Conservation (phyloP, 2,329 filamentous ascomycete genomes). For the Monosporascus sp. region DNA sequence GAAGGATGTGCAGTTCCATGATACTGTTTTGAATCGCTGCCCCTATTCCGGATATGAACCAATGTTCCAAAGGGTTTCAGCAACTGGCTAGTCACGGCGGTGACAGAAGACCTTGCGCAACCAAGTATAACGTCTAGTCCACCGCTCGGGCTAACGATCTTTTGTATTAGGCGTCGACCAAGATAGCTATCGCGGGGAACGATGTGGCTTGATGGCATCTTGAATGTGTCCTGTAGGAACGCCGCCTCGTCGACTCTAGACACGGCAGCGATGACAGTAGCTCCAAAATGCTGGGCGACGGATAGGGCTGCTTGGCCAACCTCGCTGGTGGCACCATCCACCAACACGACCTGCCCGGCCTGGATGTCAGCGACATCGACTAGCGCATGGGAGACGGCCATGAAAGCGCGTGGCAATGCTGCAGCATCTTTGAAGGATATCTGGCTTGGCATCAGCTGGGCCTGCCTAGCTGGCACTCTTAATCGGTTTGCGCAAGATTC, state of each 20-base stretch:
- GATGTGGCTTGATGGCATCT: constrained; percentile 1
- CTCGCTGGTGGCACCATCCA: constrained; percentile 13
- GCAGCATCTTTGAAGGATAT: neutral
- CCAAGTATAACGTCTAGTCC: constrained; percentile 4
- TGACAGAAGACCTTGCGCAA: constrained; percentile 1
- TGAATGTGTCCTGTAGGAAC: neutral
- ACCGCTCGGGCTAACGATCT: neutral
- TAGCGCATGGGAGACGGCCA: constrained; percentile 5
- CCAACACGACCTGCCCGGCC: constrained; percentile 12
- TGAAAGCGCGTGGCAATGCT: neutral
- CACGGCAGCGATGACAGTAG: constrained; percentile 8
- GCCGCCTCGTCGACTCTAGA: neutral
- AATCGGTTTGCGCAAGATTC: neutral
- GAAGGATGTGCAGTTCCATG: neutral
- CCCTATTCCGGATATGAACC: neutral
- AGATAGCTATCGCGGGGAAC: constrained; percentile 1
- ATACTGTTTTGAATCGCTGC: no score
- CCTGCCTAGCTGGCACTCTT: neutral
- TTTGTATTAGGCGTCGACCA: neutral
- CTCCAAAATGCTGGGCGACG: constrained; percentile 12
- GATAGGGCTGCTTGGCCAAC: constrained; percentile 12
- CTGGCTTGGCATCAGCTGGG: neutral
- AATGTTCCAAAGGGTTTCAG: constrained; percentile 3
- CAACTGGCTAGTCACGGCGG: neutral
- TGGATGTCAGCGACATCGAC: constrained; percentile 12